A percentile compares a stretch with the other conserved stretches of the same genome.
Evolutionary conservation across 306 rosid species (phyloP).

Genomic region (Pyrus betulifolia): DNA sequence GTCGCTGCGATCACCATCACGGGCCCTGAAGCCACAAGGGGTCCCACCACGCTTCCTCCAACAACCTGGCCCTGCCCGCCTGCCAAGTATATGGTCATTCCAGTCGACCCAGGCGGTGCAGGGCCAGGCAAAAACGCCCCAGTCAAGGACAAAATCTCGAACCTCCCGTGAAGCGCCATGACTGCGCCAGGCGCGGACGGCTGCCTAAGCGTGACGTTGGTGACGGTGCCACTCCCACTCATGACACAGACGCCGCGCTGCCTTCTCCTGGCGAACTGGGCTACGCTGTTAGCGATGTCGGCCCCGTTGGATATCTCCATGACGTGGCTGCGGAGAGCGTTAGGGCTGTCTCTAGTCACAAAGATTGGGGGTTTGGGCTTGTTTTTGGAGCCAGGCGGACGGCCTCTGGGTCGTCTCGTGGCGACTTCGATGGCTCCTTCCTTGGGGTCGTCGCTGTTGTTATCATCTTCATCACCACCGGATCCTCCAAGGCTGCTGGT

Average conservation of each 20-base stretch:
- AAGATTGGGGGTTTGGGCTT: slow-evolving; percentile 71
- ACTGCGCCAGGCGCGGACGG: slow-evolving; percentile 51
- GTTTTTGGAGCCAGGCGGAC: slow-evolving; percentile 73
- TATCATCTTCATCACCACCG: slow-evolving; percentile 50
- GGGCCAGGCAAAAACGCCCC: slow-evolving; percentile 74
- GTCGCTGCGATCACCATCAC: slow-evolving; percentile 78
- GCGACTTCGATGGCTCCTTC: slow-evolving; percentile 58
- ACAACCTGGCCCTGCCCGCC: slow-evolving; percentile 79
- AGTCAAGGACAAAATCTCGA: slow-evolving; percentile 61
- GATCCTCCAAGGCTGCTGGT: slow-evolving; percentile 15
- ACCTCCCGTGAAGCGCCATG: slow-evolving; percentile 63
- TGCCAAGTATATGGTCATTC: slow-evolving; percentile 63
- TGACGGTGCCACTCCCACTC: slow-evolving; percentile 61
- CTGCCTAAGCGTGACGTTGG: slow-evolving; percentile 65
- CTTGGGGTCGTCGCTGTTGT: slow-evolving; percentile 58
- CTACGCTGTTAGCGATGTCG: slow-evolving; percentile 50
- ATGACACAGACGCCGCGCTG: slow-evolving; percentile 68
- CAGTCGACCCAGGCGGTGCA: slow-evolving; percentile 51
- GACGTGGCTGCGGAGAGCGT: slow-evolving; percentile 74
- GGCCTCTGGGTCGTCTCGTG: slow-evolving; percentile 54
- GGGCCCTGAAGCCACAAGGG: slow-evolving; percentile 62
- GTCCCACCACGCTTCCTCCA: slow-evolving; percentile 73
- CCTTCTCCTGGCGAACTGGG: slow-evolving; percentile 62
- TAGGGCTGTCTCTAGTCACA: slow-evolving; percentile 82
- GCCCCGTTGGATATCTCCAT: slow-evolving; percentile 76